Conservation (phyloP, 495 filamentous ascomycete genomes). For the Penicillium nucicola region DNA sequence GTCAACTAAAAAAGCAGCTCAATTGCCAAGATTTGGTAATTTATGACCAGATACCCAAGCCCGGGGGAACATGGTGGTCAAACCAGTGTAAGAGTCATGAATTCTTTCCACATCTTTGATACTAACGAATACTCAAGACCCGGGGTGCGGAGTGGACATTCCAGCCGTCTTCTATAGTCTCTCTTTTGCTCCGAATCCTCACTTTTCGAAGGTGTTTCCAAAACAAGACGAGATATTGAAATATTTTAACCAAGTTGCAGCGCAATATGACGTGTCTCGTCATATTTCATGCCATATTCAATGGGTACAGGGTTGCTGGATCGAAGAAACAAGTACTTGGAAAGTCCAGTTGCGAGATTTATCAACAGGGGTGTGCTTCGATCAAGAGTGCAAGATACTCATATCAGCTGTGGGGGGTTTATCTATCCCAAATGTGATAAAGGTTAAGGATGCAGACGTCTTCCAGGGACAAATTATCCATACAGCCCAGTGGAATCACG, state of each 20-base stretch:
- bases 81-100: conserved; percentile 1
- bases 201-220: neutral
- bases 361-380: too few relatives aligned
- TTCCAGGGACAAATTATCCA: conserved; percentile 56
- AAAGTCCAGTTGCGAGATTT: too few relatives aligned
- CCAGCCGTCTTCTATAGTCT: conserved; percentile 2
- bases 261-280: conserved; percentile 2
- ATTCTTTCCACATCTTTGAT: too few relatives aligned
- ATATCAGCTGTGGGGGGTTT: conserved; percentile 47
- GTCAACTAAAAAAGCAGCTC: neutral
- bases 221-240: neutral
- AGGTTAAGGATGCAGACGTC: conserved; percentile 39
- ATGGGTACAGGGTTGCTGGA: too few relatives aligned
- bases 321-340: too few relatives aligned
- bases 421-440: conserved; percentile 42
- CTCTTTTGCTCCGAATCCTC: neutral
- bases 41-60: neutral
- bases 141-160: conserved; percentile 5
- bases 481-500: conserved; percentile 54
- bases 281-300: conserved; percentile 14
- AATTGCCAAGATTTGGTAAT: neutral
- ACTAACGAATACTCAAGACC: too few relatives aligned
- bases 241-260: too few relatives aligned
- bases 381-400: too few relatives aligned
- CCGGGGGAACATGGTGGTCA: conserved; percentile 1